Evolutionary conservation across 331 rosid species (phyloP).

Genomic region (Prunus yedoensis): DNA sequence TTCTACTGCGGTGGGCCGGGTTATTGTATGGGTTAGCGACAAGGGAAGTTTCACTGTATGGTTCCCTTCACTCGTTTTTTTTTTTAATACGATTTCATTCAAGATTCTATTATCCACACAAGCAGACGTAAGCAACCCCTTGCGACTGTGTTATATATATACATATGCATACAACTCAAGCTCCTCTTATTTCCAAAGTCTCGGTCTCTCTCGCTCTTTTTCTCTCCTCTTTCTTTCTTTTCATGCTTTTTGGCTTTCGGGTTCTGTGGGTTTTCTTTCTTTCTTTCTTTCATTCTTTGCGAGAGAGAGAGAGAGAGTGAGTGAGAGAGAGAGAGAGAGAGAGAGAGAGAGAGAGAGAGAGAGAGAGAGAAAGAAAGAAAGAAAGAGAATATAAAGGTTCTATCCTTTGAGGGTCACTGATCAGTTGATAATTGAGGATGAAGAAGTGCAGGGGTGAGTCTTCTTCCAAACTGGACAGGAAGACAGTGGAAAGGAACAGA

Average conservation of each 20-base stretch:
- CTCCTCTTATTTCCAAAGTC: background rate
- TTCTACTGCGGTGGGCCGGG: background rate
- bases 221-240: background rate
- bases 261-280: background rate
- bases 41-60: background rate
- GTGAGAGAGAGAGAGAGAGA: no score
- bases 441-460: constrained; percentile 18
- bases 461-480: constrained; percentile 50
- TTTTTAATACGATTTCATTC: background rate
- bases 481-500: constrained; percentile 61
- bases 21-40: background rate
- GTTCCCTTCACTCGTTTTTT: background rate
- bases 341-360: no score
- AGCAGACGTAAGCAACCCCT: background rate
- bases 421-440: constrained; percentile 11
- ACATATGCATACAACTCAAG: background rate
- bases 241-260: background rate
- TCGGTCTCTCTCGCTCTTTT: background rate
- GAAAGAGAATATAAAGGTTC: no score
- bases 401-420: background rate
- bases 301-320: no score
- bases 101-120: no score
- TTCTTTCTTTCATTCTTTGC: no score
- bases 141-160: no score
- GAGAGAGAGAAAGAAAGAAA: no score